Conservation (phyloP, 192 early-diverging fungal genomes). For the Backusella psychrophila region DNA sequence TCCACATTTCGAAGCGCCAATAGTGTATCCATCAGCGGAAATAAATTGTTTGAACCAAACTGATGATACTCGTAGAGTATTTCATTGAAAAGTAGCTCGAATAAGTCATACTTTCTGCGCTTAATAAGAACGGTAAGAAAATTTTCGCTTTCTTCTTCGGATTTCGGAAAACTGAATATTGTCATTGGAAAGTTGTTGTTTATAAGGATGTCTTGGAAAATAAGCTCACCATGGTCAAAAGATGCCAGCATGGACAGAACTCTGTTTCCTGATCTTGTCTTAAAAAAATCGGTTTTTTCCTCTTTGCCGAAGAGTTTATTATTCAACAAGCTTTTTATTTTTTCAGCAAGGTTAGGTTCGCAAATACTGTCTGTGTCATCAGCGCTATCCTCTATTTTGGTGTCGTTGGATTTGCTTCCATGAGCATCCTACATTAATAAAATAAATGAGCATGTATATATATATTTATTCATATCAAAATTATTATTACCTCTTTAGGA, state of each 20-base stretch:
- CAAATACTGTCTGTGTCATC: background rate
- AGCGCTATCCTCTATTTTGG: background rate
- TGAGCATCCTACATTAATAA: background rate
- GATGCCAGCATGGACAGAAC: background rate
- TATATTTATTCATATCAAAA: too few relatives aligned
- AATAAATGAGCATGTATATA: too few relatives aligned
- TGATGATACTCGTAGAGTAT: background rate
- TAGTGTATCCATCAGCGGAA: background rate
- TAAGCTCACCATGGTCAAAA: background rate
- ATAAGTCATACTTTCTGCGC: background rate
- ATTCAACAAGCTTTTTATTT: background rate
- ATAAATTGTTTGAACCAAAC: background rate
- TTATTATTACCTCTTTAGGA: background rate
- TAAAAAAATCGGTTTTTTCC: background rate
- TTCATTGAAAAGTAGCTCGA: background rate
- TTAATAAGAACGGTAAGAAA: background rate
- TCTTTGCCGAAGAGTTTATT: background rate
- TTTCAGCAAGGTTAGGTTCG: background rate
- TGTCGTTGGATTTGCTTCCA: background rate
- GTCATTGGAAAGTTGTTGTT: background rate
- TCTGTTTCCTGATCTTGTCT: background rate
- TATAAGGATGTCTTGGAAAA: background rate
- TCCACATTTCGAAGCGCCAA: background rate
- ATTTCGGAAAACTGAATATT: background rate
- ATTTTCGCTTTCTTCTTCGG: background rate